Conservation (phyloP, 495 filamentous ascomycete species). For the Lichenothelia convexa region DNA sequence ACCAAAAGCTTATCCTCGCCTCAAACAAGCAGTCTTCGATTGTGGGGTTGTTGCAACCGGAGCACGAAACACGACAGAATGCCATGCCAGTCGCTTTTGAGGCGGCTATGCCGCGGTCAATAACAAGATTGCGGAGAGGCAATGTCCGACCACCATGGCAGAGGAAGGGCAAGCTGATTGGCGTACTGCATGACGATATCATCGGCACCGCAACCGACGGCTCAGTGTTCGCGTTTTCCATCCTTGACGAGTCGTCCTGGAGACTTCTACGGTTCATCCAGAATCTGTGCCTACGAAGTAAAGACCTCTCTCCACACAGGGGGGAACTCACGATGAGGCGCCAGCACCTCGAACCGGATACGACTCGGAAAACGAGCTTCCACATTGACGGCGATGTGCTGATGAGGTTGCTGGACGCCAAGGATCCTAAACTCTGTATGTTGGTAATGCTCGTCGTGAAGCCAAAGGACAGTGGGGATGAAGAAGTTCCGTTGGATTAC, state of each 20-base stretch:
- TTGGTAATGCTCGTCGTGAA: too few species aligned
- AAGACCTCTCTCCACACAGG: slow-evolving; percentile 5
- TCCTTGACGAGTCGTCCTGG: slow-evolving; percentile 12
- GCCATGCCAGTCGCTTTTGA: slow-evolving; percentile 15
- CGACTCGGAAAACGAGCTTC: slow-evolving; percentile 2
- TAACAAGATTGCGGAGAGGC: slow-evolving; percentile 16
- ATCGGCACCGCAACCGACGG: slow-evolving; percentile 19
- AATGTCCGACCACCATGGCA: slow-evolving; percentile 18
- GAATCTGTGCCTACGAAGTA: slow-evolving; percentile 6
- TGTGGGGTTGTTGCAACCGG: slow-evolving; percentile 11
- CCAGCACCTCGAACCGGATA: not conserved
- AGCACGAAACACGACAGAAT: not conserved
- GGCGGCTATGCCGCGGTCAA: slow-evolving; percentile 14
- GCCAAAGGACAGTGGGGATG: not conserved
- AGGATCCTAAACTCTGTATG: too few species aligned
- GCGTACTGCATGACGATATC: slow-evolving; percentile 16
- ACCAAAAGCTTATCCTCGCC: slow-evolving; percentile 8
- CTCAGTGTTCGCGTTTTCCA: slow-evolving; percentile 14
- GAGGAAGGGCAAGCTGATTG: slow-evolving; percentile 1
- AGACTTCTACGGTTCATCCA: slow-evolving; percentile 11
- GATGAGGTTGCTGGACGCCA: slow-evolving; percentile 4
- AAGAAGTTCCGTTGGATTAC: not conserved
- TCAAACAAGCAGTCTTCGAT: slow-evolving; percentile 14
- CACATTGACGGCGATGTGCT: slow-evolving; percentile 14
- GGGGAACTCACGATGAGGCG: not conserved